Percentiles rank a stretch among this genome's conserved stretches.
Conservation (phyloP, 352 stramenopile species). For the Phytopythium vexans region DNA sequence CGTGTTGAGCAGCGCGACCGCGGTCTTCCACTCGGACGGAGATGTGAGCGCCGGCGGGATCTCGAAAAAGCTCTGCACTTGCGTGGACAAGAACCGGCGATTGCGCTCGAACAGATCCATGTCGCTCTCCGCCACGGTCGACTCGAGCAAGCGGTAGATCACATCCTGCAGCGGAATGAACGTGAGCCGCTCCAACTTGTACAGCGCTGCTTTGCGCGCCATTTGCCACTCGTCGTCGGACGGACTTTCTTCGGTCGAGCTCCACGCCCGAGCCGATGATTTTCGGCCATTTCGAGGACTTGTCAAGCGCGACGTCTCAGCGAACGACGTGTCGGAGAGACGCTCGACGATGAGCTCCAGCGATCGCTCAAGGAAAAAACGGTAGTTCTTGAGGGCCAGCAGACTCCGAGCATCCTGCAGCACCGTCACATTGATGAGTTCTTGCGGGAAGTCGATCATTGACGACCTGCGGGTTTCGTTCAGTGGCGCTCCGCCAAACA, state of each 20-base stretch:
- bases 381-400: constrained; percentile 66
- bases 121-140: constrained; percentile 28
- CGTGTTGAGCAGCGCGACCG: constrained; percentile 41
- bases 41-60: constrained; percentile 50
- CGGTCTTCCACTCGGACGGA: constrained; percentile 50
- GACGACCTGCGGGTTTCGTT: neutral
- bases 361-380: constrained; percentile 67
- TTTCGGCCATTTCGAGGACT: constrained; percentile 7
- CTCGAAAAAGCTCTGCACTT: constrained; percentile 59
- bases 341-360: constrained; percentile 51
- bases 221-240: constrained; percentile 52
- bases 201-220: constrained; percentile 41
- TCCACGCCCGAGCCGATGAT: neutral
- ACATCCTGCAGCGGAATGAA: constrained; percentile 69
- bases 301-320: constrained; percentile 8
- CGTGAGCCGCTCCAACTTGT: constrained; percentile 58
- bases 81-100: constrained; percentile 31
- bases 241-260: neutral
- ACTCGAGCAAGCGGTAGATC: constrained; percentile 59
- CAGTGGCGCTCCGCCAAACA: neutral
- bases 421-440: constrained; percentile 30
- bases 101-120: constrained; percentile 54
- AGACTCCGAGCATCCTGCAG: constrained; percentile 52
- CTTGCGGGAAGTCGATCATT: constrained; percentile 8
- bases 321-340: constrained; percentile 17